Base-by-base conservation (phyloP, 1,284 basidiomycete genomes). In the Boletus smithii region DNA sequence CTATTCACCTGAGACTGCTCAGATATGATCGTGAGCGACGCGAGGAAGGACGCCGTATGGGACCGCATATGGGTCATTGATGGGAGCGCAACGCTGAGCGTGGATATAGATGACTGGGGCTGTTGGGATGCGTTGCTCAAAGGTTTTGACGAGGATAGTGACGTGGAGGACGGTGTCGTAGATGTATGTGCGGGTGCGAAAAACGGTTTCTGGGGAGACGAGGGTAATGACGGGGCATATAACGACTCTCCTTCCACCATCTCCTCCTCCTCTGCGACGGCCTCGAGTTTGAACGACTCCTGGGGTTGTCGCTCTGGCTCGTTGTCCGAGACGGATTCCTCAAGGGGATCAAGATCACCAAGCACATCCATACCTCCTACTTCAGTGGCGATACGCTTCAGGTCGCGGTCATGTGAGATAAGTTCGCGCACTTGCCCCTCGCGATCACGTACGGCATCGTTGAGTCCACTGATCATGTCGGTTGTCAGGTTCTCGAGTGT, bases 1-100 rank as follows among this genome's bases (percentile, higher is more conserved):
- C 85, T 81, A 58, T 89, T 88, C 40, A 90, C 86, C 63, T 91
- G 88, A 8, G 87, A 85, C 51, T 91, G 88, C 59, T 91, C 88
- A n/a, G 87, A 89, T 54, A 91, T 80, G 29, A 80, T 79, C 4
- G 81, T 76, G 31, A 91, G 75, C 8, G 87, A 86, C n/a, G 81
- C 70, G 33, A 84, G 80, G 37, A 90, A 77, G 5, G 85, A 83
- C 14, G 81, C 69, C 0, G 87, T 90, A 59, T 81, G 78, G 20
- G 81, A 76, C 31, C 88, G 83, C 47, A 90, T 70, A 56, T 88
- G 77, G 1, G 81, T 73, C 40, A 91, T 71, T 7, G 83, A 49
- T 58, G 60, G 55, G 48, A 64, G 53, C 8, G 59, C 49, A 16
- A 43, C 16, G 29, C 37, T 60, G 36, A 67, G 56, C 11, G 63